phyloP scores from a whole-genome alignment of 768 basidiomycete species.

The Cantharellus anzutake region DNA sequence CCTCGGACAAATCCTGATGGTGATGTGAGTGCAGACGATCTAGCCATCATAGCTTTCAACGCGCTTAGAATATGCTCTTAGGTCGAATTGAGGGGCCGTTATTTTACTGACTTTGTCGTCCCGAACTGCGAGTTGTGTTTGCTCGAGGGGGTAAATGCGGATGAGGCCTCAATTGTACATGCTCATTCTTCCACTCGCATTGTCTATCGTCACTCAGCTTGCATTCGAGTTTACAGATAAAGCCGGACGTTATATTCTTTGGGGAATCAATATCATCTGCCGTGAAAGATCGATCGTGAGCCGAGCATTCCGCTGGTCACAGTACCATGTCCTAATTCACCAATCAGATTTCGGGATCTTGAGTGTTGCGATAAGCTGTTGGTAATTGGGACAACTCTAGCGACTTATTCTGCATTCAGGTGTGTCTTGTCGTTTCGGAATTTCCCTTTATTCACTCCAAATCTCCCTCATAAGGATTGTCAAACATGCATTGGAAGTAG shows the following conservation, averaged over 20 bases:
- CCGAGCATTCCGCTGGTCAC: slow-evolving; percentile 1
- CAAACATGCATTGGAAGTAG: slow-evolving; percentile 53
- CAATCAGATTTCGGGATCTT: slow-evolving; percentile 34
- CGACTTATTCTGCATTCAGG: slow-evolving; percentile 87
- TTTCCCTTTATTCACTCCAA: neutral
- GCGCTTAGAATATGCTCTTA: slow-evolving; percentile 14
- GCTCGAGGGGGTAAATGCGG: slow-evolving; percentile 23
- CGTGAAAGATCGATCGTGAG: slow-evolving; percentile 58
- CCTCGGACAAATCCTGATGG: slow-evolving; percentile 84
- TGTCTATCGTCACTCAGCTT: neutral
- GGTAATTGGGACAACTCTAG: slow-evolving; percentile 75
- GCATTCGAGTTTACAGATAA: slow-evolving; percentile 27
- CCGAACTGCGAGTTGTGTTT: slow-evolving; percentile 60
- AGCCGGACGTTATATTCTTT: slow-evolving; percentile 74
- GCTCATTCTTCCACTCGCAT: neutral
- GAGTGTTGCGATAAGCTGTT: slow-evolving; percentile 48
- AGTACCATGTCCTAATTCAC: neutral
- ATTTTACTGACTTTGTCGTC: slow-evolving; percentile 59
- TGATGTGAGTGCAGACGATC: slow-evolving; percentile 36
- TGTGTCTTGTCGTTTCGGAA: slow-evolving; percentile 15
- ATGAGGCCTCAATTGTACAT: slow-evolving; percentile 39
- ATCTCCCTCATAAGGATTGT: slow-evolving; percentile 33
- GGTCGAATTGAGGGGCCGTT: slow-evolving; percentile 66
- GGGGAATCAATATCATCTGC: slow-evolving; percentile 63
- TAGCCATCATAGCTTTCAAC: neutral